Percentiles rank a stretch among this genome's conserved stretches.
These are phyloP conservation scores for Stipa capillata DNA, from an alignment of 176 grass and related monocot species.

Conservation along the genomic window DNA sequence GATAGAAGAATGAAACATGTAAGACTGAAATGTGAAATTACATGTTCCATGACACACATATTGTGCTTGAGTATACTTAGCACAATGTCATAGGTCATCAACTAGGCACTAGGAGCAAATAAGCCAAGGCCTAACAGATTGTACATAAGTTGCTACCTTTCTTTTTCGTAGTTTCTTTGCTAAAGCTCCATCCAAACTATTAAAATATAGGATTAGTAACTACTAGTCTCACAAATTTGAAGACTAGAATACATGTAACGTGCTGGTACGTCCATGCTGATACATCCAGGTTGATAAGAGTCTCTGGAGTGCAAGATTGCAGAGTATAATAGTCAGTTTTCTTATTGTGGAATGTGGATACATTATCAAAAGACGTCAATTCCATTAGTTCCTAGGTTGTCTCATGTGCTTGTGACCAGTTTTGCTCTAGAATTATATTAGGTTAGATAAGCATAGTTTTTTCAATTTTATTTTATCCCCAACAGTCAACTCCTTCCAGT, in stretches of 20 bases:
- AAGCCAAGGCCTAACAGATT: constrained; percentile 5
- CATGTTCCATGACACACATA: neutral
- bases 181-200: constrained; percentile 6
- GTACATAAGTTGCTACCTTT: neutral
- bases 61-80: neutral
- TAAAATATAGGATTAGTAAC: neutral
- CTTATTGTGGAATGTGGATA: neutral
- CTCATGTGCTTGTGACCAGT: neutral
- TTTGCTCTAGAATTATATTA: constrained; percentile 12
- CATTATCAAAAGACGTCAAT: neutral
- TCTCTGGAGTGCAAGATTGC: neutral
- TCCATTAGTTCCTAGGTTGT: neutral
- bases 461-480: neutral
- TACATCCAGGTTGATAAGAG: neutral
- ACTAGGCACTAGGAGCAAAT: neutral
- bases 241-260: neutral
- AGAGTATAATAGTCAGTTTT: neutral
- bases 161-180: neutral
- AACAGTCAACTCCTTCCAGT: neutral
- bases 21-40: neutral
- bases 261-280: constrained; percentile 6
- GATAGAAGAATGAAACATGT: neutral
- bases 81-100: neutral
- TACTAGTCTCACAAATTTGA: constrained; percentile 12
- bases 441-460: neutral